Evolutionary conservation across 2,329 filamentous ascomycete genomes (phyloP).

Genomic region (Apiospora aurea): DNA sequence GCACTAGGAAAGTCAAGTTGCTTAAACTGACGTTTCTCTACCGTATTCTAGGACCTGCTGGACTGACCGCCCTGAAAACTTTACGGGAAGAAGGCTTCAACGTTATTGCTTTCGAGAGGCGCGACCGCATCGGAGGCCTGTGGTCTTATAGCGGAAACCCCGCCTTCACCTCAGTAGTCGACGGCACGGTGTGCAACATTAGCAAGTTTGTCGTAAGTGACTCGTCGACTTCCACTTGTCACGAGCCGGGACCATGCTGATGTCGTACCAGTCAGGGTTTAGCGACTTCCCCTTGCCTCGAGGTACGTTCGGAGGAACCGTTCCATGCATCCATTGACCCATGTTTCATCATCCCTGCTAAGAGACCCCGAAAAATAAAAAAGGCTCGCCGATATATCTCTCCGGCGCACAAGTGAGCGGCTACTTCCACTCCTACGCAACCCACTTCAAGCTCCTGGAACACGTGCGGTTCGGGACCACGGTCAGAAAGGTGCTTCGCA

Average conservation of each 20-base stretch:
- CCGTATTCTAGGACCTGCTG: constrained; percentile 40
- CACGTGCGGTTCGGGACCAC: constrained; percentile 32
- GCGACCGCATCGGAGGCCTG: constrained; percentile 49
- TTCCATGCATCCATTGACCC: not conserved
- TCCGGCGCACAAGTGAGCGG: constrained; percentile 28
- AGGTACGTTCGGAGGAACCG: constrained; percentile 25
- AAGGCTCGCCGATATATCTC: constrained; percentile 31
- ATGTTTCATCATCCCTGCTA: not conserved
- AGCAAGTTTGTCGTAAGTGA: constrained; percentile 38
- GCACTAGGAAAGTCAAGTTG: not conserved
- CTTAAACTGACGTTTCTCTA: not conserved
- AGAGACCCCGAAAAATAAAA: not conserved
- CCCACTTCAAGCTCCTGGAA: constrained; percentile 31
- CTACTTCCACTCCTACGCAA: constrained; percentile 33
- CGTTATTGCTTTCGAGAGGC: constrained; percentile 51
- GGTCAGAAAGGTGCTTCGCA: constrained; percentile 31
- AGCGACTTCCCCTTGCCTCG: constrained; percentile 33
- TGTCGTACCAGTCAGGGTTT: constrained; percentile 31
- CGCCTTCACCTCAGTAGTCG: constrained; percentile 32
- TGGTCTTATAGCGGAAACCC: constrained; percentile 49
- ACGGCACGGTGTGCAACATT: constrained; percentile 46
- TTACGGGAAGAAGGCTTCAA: constrained; percentile 53
- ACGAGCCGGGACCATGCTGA: not conserved
- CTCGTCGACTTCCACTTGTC: no score
- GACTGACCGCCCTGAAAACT: constrained; percentile 51